phyloP scores from a whole-genome alignment of 2,329 filamentous ascomycete genomes.

The Endoconidiophora laricicola region DNA sequence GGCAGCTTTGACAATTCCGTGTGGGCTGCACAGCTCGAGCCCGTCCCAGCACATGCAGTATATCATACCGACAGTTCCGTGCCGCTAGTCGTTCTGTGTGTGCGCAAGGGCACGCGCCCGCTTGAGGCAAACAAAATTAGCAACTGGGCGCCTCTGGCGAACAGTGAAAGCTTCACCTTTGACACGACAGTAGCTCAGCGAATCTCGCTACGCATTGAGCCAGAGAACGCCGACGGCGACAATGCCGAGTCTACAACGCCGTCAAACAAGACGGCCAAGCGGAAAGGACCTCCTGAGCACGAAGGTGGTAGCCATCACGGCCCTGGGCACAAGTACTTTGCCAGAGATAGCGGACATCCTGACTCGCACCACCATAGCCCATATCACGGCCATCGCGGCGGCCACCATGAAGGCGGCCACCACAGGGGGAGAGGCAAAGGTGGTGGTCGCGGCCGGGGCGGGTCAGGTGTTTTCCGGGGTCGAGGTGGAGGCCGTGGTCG shows the following conservation, averaged over 20 bases:
- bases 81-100: constrained; percentile 68
- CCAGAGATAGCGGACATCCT: constrained; percentile 16
- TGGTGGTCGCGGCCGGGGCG: constrained; percentile 1
- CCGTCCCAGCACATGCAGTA: constrained; percentile 47
- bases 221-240: constrained; percentile 43
- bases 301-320: constrained; percentile 23
- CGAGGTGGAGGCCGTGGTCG: constrained; percentile 23
- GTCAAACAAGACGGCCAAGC: constrained; percentile 42
- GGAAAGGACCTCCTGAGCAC: not conserved
- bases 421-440: constrained; percentile 28
- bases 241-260: constrained; percentile 45
- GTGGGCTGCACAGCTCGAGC: constrained; percentile 71
- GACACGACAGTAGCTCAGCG: constrained; percentile 80
- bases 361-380: constrained; percentile 14
- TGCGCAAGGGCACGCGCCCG: constrained; percentile 58
- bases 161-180: constrained; percentile 57
- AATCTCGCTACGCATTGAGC: constrained; percentile 63
- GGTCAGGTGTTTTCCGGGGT: constrained; percentile 19
- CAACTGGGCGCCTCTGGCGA: constrained; percentile 62
- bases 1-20: constrained; percentile 62
- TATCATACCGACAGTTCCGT: constrained; percentile 66
- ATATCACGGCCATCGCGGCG: constrained; percentile 18
- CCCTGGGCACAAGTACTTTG: constrained; percentile 19
- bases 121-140: constrained; percentile 68
- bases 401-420: constrained; percentile 25